Evolutionary conservation across 164 flowering plant genomes (phyloP), one percentile per base, ranked within the genome.

Genomic region (Berberis thunbergii): DNA sequence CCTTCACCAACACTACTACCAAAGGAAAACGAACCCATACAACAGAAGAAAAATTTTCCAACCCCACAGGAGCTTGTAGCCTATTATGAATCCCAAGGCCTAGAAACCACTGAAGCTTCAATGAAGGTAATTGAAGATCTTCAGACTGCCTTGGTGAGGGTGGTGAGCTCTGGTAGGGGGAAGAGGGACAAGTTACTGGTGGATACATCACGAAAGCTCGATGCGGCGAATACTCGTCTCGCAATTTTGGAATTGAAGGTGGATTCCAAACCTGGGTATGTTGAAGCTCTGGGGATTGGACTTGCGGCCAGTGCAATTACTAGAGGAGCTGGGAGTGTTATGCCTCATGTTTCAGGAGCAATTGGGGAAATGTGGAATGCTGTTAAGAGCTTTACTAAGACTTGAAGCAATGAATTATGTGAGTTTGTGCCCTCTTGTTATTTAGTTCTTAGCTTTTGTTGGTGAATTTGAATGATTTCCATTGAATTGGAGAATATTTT

Each of bases 51-150:
- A 41, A 83, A 79, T 63, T 65, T 77, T 13, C 86, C 89, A 48
- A 77, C 78, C 7, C 83, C 97, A 13, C 67, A 74, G 54, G 92
- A 90, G n/a, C 77, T 90, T 41, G 69, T 87, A 13, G 62, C 90
- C 56, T 85, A 86, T 72, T 87, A 86, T 67, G 86, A 87, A 65
- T 70, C 86, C 1, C 76, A 83, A 70, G 94, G 97, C 6, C 60
- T 87, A 40, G 78, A 75, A n/a, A 64, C 80, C 41, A 77, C 76
- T 6, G 81, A 86, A 67, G 94, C 97, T 7, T 73, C 97, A 10
- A 6, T 83, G 45, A 86, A 82, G 77, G 97, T 80, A 6, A 86
- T 90, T 4, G 86, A 82, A 10, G 94, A 90, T 68, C 81, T 90
- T 41, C 97, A 90, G 76, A 73, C 67, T 4, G 73, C 76, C 1